Conservation (phyloP, 2,329 filamentous ascomycete genomes). For the Penicillium sp. region DNA sequence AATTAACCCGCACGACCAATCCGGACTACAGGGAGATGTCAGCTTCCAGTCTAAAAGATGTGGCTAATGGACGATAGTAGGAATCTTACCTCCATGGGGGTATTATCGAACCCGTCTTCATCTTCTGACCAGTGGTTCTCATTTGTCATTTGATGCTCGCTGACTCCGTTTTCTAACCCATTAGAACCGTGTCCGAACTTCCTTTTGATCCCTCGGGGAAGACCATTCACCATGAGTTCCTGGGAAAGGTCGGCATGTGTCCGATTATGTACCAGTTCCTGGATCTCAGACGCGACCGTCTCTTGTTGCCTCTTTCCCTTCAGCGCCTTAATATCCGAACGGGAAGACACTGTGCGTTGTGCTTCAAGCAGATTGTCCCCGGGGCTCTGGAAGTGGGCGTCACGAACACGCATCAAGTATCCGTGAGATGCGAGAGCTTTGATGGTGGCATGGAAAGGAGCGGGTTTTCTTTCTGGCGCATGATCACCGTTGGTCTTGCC, state of each 20-base stretch:
- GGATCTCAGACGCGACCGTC: slow-evolving; percentile 29
- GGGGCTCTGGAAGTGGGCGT: slow-evolving; percentile 44
- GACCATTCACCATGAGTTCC: slow-evolving; percentile 31
- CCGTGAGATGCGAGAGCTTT: slow-evolving; percentile 43
- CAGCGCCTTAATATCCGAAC: slow-evolving; percentile 32
- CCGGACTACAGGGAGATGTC: slow-evolving; percentile 57
- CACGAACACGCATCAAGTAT: slow-evolving; percentile 41
- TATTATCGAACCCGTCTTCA: slow-evolving; percentile 33
- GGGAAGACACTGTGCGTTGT: slow-evolving; percentile 31
- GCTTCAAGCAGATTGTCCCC: slow-evolving; percentile 42
- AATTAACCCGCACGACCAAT: slow-evolving; percentile 76
- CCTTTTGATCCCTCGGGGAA: slow-evolving; percentile 37
- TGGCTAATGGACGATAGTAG: too few relatives aligned
- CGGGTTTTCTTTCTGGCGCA: slow-evolving; percentile 16
- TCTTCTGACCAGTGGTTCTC: slow-evolving; percentile 40
- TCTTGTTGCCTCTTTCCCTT: slow-evolving; percentile 43
- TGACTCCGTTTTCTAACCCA: slow-evolving; percentile 26
- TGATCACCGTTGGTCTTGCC: slow-evolving; percentile 27
- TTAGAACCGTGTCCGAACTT: slow-evolving; percentile 24
- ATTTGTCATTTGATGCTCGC: slow-evolving; percentile 22
- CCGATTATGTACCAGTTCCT: slow-evolving; percentile 33
- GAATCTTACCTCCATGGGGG: slow-evolving; percentile 41
- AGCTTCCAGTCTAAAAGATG: not conserved
- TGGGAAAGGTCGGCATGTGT: slow-evolving; percentile 37
- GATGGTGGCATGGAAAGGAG: slow-evolving; percentile 38